Conservation (phyloP, 257 asterid genomes). For the Primulina huaijiensis region DNA sequence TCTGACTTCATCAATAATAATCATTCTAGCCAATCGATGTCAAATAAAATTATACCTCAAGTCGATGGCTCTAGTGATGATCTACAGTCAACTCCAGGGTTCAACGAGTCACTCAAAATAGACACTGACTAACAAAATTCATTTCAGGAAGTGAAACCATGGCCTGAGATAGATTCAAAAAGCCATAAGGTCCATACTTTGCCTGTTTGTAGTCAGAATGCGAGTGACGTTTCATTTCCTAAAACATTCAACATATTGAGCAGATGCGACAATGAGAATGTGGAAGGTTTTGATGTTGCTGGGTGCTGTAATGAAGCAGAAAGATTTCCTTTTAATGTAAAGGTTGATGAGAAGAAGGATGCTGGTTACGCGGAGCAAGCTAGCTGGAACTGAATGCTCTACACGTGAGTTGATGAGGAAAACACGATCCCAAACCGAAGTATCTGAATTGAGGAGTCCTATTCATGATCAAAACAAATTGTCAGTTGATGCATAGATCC, state of each 20-base stretch:
- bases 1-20: conserved; percentile 29
- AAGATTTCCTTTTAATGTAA: conserved; percentile 27
- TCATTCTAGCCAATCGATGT: conserved; percentile 33
- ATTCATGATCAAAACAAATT: conserved; percentile 27
- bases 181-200: conserved; percentile 44
- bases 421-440: conserved; percentile 59
- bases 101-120: conserved; percentile 36
- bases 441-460: conserved; percentile 35
- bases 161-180: conserved; percentile 35
- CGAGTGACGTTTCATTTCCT: conserved; percentile 35
- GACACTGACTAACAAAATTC: conserved; percentile 36
- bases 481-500: conserved; percentile 27
- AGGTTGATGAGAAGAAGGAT: conserved; percentile 30
- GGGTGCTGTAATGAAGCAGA: conserved; percentile 37
- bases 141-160: conserved; percentile 26
- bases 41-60: conserved; percentile 57
- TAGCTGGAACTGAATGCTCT: conserved; percentile 53
- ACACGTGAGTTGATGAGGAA: conserved; percentile 84
- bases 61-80: conserved; percentile 77
- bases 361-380: conserved; percentile 31
- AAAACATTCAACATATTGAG: conserved; percentile 22
- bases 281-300: conserved; percentile 31
- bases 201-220: conserved; percentile 52
- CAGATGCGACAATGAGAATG: conserved; percentile 29
- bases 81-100: conserved; percentile 35